Evolutionary conservation across 2,329 filamentous ascomycete species (phyloP).

Genomic region (Arthrobotrys entomopaga): DNA sequence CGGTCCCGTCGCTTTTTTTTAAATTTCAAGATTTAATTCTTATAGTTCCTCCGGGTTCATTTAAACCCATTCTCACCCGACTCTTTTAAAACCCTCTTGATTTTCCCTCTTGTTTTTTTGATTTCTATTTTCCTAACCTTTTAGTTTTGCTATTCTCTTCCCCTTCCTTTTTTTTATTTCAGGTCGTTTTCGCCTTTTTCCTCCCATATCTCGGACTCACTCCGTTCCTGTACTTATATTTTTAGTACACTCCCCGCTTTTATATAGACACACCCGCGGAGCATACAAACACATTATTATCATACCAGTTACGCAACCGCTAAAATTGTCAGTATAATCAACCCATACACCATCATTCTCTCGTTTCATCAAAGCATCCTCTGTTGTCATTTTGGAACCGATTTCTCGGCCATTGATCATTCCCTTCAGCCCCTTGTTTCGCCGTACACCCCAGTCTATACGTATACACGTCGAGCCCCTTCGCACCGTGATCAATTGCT

Average conservation of each 20-base stretch:
- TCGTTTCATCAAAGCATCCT: neutral
- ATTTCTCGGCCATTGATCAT: constrained; percentile 39
- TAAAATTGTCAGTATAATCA: constrained; percentile 23
- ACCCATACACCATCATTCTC: no score
- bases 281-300: constrained; percentile 1
- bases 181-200: constrained; percentile 3
- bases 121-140: constrained; percentile 4
- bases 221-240: constrained; percentile 35
- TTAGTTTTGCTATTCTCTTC: no score
- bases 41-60: constrained; percentile 40
- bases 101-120: constrained; percentile 32
- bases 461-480: neutral
- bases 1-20: constrained; percentile 25
- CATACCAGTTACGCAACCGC: constrained; percentile 12
- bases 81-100: constrained; percentile 42
- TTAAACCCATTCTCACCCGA: constrained; percentile 51
- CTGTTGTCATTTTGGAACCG: constrained; percentile 7
- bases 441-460: constrained; percentile 5
- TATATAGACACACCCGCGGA: constrained; percentile 28
- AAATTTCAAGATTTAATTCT: constrained; percentile 44
- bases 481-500: constrained; percentile 2
- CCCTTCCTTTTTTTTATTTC: neutral
- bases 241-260: constrained; percentile 20
- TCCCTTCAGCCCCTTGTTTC: constrained; percentile 12
- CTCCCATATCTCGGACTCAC: constrained; percentile 29